Evolutionary conservation across 495 filamentous ascomycete species (phyloP), one percentile per base, ranked within the genome.

Genomic region (Podospora sp.): DNA sequence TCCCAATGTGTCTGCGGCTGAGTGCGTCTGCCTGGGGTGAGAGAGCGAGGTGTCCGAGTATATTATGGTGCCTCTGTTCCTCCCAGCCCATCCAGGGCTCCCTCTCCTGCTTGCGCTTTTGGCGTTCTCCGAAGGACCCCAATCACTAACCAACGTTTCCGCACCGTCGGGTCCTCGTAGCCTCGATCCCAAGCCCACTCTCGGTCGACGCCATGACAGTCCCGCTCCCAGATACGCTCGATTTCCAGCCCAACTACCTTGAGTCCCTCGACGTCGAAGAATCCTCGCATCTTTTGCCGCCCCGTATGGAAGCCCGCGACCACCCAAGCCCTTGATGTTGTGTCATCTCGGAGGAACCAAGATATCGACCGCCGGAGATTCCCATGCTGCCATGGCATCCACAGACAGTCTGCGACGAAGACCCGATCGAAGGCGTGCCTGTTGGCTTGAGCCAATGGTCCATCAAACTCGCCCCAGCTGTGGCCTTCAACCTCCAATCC

Each of bases 301-400:
- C 92, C 93, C 0, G 94, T 97, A 77, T 97, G 94, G 69, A 96
- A 94, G 0, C 91, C 91, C 0, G 88, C 89, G 21, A 93, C 81
- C 9, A 90, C 85, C 82, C 88, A 90, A 9, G 90, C 83, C 36
- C 84, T 75, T 0, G 89, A 88, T 1, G 73, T 73, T 0, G 80
- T 76, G 2, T 80, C 83, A 6, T 68, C 69, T 16, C 60, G 66
- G 40, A 97, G 83, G 76, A 97, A 95, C 78, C 89, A 89, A 14
- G 80, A 76, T 74, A 97, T 88, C 9, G 90, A 92, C 22, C 76
- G 77, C 50, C 80, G 82, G 16, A 97, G 85, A 72, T 91, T 91
- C 26, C 78, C 80, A 73, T 97, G 93, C 79, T 95, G 87, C 73
- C 79, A 84, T 14, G 81, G 84, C 90, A 96, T 92, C 93, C 93